Conservation (phyloP, 2,329 filamentous ascomycete genomes). For the Cytospora piceicola region DNA sequence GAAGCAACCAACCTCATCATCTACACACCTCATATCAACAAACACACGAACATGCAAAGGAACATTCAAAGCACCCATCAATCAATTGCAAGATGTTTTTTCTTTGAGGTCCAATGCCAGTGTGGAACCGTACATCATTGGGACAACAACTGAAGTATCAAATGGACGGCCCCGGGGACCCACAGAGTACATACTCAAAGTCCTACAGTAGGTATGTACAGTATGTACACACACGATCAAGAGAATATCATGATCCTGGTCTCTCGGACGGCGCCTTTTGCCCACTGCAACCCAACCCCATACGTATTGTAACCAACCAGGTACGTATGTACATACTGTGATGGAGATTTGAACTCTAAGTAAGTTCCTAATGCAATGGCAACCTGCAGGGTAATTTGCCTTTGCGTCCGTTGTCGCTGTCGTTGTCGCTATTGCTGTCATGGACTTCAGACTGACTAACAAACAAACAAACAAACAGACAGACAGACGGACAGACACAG, state of each 20-base stretch:
- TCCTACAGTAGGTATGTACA: no score
- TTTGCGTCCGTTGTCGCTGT: conserved; percentile 13
- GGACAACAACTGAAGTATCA: no score
- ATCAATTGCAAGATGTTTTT: no score
- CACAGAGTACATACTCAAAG: no score
- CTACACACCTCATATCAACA: no score
- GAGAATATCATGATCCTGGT: background rate
- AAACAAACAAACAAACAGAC: background rate
- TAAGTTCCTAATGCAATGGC: conserved; percentile 12
- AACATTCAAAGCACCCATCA: no score
- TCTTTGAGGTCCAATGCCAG: no score
- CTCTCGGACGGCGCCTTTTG: background rate
- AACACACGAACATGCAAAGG: no score
- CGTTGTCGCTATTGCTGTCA: conserved; percentile 2
- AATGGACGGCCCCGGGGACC: no score
- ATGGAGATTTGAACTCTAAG: background rate
- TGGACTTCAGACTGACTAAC: no score
- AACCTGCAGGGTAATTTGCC: conserved; percentile 4
- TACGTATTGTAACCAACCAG: background rate
- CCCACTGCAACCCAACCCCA: background rate
- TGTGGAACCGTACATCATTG: no score
- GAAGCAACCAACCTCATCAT: background rate
- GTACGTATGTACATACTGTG: background rate
- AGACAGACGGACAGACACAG: background rate
- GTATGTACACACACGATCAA: no score